These are phyloP conservation scores for Lachnellula occidentalis DNA, from an alignment of 2,329 filamentous ascomycete species.

Conservation along the genomic window DNA sequence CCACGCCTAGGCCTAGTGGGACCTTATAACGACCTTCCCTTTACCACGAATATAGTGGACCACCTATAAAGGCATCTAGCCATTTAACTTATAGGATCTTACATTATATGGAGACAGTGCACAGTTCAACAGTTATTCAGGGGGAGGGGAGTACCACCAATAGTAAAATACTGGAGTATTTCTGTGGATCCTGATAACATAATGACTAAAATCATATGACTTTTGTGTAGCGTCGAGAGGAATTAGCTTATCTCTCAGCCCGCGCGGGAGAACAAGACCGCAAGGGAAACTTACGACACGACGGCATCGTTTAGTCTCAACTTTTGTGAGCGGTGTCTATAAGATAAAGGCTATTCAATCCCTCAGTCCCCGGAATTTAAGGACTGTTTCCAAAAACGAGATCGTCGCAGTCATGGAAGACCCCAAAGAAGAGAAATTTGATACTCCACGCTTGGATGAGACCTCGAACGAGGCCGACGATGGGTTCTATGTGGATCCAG, in stretches of 20 bases:
- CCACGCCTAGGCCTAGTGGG: too few species aligned
- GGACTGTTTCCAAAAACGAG: neutral
- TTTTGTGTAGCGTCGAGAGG: neutral
- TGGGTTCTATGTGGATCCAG: conserved; percentile 34
- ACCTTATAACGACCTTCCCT: too few species aligned
- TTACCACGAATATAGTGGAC: too few species aligned
- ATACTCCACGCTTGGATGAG: neutral
- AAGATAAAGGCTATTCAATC: too few species aligned
- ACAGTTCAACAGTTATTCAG: too few species aligned
- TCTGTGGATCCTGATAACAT: neutral
- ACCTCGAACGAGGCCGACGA: neutral
- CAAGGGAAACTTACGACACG: neutral
- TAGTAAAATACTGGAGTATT: too few species aligned
- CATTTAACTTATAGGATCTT: too few species aligned
- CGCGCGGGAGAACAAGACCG: neutral
- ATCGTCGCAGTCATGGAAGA: neutral
- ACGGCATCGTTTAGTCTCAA: neutral
- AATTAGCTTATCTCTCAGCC: neutral
- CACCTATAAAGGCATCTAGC: too few species aligned
- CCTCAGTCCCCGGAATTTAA: too few species aligned
- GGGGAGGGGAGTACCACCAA: too few species aligned
- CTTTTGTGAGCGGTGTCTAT: too few species aligned
- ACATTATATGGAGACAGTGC: too few species aligned
- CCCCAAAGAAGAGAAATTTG: neutral
- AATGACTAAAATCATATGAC: neutral